Evolutionary conservation across 2,329 filamentous ascomycete species (phyloP), one percentile per base, ranked within the genome.

Genomic region (Lojkania enalia): DNA sequence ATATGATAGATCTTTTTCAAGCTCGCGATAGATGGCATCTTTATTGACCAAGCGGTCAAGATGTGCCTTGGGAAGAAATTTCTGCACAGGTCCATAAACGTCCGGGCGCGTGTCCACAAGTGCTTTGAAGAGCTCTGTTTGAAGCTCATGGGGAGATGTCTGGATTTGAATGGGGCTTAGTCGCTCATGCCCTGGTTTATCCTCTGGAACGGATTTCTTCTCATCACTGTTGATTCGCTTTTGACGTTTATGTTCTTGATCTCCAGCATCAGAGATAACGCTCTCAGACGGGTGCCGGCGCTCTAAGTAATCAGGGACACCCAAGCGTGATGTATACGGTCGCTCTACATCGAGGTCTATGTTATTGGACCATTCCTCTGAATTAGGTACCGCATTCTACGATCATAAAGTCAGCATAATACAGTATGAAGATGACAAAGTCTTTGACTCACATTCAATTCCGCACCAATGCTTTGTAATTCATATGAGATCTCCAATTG

Each of bases 191-290:
- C 16, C 30, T 32, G 32, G 25, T 5, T 42, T 20, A 18, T 33
- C 12, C 2, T 16, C 27, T 12, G 18, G 29, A 4, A 20, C 20
- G 12, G 25, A 4, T 5, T 7, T n/a, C 21, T 25, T 39, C 21
- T 47, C 23, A 27, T 27, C 23, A 7, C 9, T 15, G 30, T 33
- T 9, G 6, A 15, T 11, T 15, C 9, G 9, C 15, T 15, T 33
- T 25, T 41, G 46, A 16, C 20, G 19, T 13, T 27, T 36, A 5
- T 50, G 43, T 16, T 50, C 39, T 20, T 55, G 49, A 19, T 50
- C 41, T 13, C 49, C 49, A 16, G 49, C 52, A 33, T 55, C 52
- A 7, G 49, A 50, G 11, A 52, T 48, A 9, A 52, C 21, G 20
- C 40, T 52, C 9, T 33, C 20, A 21, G 39, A 16, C 13, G 39